phyloP scores from a whole-genome alignment of 2,329 filamentous ascomycete species.

The Aspergillus persii region DNA sequence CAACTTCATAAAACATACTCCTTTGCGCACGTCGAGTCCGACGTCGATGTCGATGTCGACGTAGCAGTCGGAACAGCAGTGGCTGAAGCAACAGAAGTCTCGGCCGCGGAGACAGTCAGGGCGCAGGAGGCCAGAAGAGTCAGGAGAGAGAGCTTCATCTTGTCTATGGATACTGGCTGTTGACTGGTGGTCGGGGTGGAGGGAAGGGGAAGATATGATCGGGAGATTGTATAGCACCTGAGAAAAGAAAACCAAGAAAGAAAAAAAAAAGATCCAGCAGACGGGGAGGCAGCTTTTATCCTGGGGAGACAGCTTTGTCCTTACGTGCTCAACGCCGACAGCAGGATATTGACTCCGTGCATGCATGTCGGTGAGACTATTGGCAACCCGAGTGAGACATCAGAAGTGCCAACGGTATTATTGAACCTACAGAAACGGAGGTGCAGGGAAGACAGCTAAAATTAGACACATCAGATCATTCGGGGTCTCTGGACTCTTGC shows the following conservation, averaged over 20 bases:
- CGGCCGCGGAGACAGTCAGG: background rate
- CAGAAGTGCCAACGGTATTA: background rate
- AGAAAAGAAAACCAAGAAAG: background rate
- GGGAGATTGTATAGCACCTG: background rate
- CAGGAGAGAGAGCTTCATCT: background rate
- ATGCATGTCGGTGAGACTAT: background rate
- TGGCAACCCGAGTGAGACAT: background rate
- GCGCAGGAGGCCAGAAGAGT: background rate
- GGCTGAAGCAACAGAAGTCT: background rate
- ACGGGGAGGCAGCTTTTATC: background rate
- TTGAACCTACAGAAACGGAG: background rate
- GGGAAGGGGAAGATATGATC: background rate
- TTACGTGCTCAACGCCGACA: no score
- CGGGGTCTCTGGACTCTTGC: background rate
- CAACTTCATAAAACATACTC: slow-evolving; percentile 5
- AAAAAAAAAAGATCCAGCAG: background rate
- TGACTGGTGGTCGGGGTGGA: background rate
- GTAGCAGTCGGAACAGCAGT: background rate
- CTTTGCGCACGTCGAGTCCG: slow-evolving; percentile 7
- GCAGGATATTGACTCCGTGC: background rate
- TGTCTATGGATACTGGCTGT: background rate
- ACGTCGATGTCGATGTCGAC: background rate
- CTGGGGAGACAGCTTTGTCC: no score
- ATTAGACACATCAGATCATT: background rate
- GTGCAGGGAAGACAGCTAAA: background rate